phyloP scores from a whole-genome alignment of 1,139 yeast genomes.

The Candida dubliniensis region DNA sequence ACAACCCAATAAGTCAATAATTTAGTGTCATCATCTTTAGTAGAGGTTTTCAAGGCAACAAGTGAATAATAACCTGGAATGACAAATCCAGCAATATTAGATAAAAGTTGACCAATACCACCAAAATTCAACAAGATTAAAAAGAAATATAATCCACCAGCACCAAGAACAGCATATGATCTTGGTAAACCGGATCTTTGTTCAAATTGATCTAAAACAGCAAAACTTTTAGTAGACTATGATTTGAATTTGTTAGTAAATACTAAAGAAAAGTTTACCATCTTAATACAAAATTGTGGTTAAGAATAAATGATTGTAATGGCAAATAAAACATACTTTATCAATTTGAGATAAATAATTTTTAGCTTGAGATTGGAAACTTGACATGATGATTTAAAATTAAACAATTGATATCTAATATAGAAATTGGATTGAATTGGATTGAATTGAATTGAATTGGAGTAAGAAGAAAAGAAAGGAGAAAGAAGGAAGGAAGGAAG shows the following conservation, averaged over 20 bases:
- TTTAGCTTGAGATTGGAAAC: slow-evolving; percentile 27
- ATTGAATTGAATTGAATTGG: slow-evolving; percentile 1
- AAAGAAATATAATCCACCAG: slow-evolving; percentile 64
- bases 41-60: slow-evolving; percentile 72
- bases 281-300: not conserved
- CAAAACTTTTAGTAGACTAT: slow-evolving; percentile 30
- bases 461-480: not conserved
- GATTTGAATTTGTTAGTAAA: not conserved
- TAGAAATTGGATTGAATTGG: not conserved
- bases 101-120: slow-evolving; percentile 88
- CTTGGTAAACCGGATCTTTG: slow-evolving; percentile 76
- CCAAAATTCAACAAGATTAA: slow-evolving; percentile 86
- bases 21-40: slow-evolving; percentile 76
- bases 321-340: slow-evolving; percentile 23
- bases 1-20: slow-evolving; percentile 96
- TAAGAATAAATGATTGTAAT: not conserved
- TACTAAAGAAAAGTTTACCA: not conserved
- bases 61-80: slow-evolving; percentile 90
- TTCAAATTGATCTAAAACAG: slow-evolving; percentile 57
- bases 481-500: slow-evolving; percentile 1
- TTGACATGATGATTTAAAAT: slow-evolving; percentile 24
- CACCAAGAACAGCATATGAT: slow-evolving; percentile 77
- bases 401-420: not conserved
- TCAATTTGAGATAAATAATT: slow-evolving; percentile 30
- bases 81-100: slow-evolving; percentile 89